Evolutionary conservation across 345 rosid genomes (phyloP).

Genomic region (Eucalyptus polyanthemos): DNA sequence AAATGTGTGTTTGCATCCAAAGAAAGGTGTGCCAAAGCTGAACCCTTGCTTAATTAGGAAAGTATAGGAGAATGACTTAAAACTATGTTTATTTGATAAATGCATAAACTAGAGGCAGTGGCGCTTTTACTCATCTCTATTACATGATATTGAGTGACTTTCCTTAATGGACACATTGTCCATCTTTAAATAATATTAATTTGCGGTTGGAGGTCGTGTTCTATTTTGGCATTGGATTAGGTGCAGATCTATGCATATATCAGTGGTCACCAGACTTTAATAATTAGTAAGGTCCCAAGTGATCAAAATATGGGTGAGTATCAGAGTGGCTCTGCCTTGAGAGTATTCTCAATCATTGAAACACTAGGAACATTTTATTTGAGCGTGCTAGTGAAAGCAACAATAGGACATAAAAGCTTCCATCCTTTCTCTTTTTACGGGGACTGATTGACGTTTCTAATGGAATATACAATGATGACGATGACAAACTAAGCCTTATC

Average conservation of each 20-base stretch:
- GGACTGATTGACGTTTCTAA: neutral
- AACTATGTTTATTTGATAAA: neutral
- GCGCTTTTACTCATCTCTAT: neutral
- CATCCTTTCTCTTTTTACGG: neutral
- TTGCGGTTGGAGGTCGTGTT: neutral
- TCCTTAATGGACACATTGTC: neutral
- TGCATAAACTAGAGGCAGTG: neutral
- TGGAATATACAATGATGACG: neutral
- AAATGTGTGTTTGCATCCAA: neutral
- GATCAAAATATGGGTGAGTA: neutral
- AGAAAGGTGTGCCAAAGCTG: neutral
- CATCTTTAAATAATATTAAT: neutral
- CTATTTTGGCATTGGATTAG: neutral
- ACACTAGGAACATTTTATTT: neutral
- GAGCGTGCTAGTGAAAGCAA: neutral
- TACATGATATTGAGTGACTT: neutral
- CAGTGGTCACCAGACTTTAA: neutral
- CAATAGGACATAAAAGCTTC: neutral
- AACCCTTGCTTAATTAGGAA: neutral
- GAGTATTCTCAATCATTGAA: neutral
- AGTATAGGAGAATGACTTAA: neutral
- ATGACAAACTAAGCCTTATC: neutral
- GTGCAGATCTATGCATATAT: neutral
- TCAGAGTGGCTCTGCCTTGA: neutral
- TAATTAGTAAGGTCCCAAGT: neutral